Evolutionary conservation across 805 yeast genomes (phyloP), one percentile per base, ranked within the genome.

Genomic region (Yamadazyma kitorensis): DNA sequence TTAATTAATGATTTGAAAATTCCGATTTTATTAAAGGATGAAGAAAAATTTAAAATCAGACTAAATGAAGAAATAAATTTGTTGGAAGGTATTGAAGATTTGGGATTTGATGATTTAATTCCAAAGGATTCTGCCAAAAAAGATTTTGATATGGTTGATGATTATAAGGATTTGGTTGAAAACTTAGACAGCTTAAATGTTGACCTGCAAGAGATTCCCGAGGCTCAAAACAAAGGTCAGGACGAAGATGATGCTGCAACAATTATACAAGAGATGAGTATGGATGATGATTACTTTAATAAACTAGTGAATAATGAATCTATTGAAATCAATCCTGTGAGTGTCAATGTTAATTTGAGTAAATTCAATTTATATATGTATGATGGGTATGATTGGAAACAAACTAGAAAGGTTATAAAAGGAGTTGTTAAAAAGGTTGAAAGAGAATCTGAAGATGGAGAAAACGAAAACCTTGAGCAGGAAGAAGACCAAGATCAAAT

Each of bases 321-420:
- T 11, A 17, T 29, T 25, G 39, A 28, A 20, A 29, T 43, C 10
- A 38, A 29, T 16, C 48, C 48, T 9, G 28, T 33, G 3, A 43
- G 37, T 22, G 7, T 66, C 15, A 58, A 58, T 25, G 38, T 67
- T 6, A 61, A 63, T 27, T 49, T 71, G 4, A 52, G 69, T 2
- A 69, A 68, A 30, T 56, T 66, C 0, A 51, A 48, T 1, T 48
- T 83, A 2, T 74, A 68, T 32, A 58, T 91, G 13, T 80, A 74
- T 54, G 98, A 93, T 61, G 99, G 99, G 0, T 93, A 81, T 52
- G 98, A 93, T 48, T 88, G 97, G 94, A 74, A 73, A 36, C 75
- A 76, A 27, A 87, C 98, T 0, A 70, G 95, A 37, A 68, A 66
- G 16, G 68, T 80, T 0, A 80, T 93, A 18, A 63, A 68, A 8